Evolutionary conservation across 352 stramenopile species (phyloP), one percentile per base, ranked within the genome.

Genomic region (Pythium chondricola): DNA sequence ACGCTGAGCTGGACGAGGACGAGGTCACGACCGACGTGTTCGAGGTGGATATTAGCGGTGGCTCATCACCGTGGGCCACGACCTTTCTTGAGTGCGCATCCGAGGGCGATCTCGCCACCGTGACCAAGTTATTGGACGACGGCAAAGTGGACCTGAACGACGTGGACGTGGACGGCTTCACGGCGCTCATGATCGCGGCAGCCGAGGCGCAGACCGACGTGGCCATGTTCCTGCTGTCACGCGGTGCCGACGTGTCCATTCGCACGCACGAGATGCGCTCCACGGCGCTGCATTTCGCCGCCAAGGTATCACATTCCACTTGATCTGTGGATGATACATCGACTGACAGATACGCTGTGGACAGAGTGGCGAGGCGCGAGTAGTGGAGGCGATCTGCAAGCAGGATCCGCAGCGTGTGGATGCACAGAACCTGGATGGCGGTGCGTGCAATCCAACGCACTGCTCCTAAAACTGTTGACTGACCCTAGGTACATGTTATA

Each of bases 121-220:
- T 92, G 0, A 63, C 74, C 29, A 62, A 73, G 36, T 77, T 89
- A 39, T 48, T 86, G 43, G 78, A 90, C 33, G 70, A 71, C 22
- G 58, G 67, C 38, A 65, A 64, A 40, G 75, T 87, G 21, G 56
- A 61, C 26, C 52, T 88, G 32, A 71, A 93, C 48, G 76, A 83
- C 44, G 67, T 86, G 44, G 81, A 93, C 61, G 78, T 88, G 21
- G 81, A 93, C 45, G 81, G 81, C 47, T 93, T 93, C 61, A 86
- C 81, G 25, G 81, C 81, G 42, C 67, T 93, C 36, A 89, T 93
- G 81, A 83, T 93, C 42, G 78, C 81, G 6, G 68, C 78, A 2
- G 81, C 81, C 9, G 81, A 93, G 52, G 81, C 78, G 36, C 78
- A 88, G 46, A 42, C 58, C 8, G 56, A 65, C 11, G 63, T 93